Evolutionary conservation across 352 stramenopile genomes (phyloP).

Genomic region (Globisporangium parvum): DNA sequence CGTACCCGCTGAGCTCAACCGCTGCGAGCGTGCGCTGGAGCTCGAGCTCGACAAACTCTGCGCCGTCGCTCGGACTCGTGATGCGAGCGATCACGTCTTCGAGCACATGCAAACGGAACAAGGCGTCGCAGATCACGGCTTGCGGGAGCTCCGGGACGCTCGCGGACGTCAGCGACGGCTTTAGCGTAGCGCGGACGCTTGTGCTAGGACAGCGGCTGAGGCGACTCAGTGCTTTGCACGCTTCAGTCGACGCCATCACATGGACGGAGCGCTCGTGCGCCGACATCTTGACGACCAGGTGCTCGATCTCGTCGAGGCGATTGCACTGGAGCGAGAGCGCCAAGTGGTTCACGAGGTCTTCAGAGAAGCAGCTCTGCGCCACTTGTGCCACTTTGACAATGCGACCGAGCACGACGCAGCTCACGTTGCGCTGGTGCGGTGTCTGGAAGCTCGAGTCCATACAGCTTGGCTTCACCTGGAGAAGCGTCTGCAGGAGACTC

Average conservation of each 20-base stretch:
- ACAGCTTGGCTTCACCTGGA: constrained; percentile 44
- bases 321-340: constrained; percentile 72
- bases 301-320: constrained; percentile 57
- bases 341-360: constrained; percentile 56
- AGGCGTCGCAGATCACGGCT: constrained; percentile 54
- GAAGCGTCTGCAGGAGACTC: constrained; percentile 42
- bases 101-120: constrained; percentile 55
- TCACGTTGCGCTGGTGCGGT: constrained; percentile 55
- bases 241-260: constrained; percentile 40
- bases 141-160: constrained; percentile 48
- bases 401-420: constrained; percentile 54
- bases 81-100: constrained; percentile 65
- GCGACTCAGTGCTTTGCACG: constrained; percentile 50
- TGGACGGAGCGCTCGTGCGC: constrained; percentile 38
- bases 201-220: constrained; percentile 40
- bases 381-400: constrained; percentile 39
- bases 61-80: constrained; percentile 34
- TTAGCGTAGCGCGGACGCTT: constrained; percentile 28
- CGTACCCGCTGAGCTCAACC: constrained; percentile 51
- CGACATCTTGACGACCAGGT: constrained; percentile 19
- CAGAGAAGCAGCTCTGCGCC: constrained; percentile 38
- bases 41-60: constrained; percentile 39
- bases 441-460: constrained; percentile 49
- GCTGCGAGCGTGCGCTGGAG: constrained; percentile 33
- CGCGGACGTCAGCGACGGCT: constrained; percentile 37